Percentiles rank a stretch among this genome's conserved stretches.
Evolutionary conservation across 2,329 filamentous ascomycete species (phyloP).

Genomic region (Exophiala sp.): DNA sequence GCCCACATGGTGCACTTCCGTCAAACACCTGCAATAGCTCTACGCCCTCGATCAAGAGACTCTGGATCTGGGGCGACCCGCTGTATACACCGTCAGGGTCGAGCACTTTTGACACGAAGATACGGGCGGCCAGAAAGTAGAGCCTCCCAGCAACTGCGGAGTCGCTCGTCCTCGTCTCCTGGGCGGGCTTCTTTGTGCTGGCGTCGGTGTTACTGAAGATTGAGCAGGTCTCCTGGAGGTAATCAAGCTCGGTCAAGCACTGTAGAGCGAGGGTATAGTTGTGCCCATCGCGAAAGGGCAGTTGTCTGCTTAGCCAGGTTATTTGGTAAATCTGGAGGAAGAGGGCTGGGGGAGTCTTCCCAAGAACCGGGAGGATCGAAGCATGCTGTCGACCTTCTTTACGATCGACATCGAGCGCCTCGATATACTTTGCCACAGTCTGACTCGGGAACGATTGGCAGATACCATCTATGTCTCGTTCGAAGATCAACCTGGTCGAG

Average conservation of each 20-base stretch:
- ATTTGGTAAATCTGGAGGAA: conserved; percentile 22
- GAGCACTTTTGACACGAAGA: conserved; percentile 19
- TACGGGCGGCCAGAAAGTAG: conserved; percentile 15
- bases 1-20: conserved; percentile 12
- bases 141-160: conserved; percentile 18
- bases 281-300: conserved; percentile 4
- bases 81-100: conserved; percentile 9
- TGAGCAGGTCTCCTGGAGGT: conserved; percentile 5
- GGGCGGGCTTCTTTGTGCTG: not conserved
- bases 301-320: conserved; percentile 21
- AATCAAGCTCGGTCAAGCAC: conserved; percentile 14
- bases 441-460: conserved; percentile 15
- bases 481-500: conserved; percentile 19
- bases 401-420: conserved; percentile 10
- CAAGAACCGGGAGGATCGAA: conserved; percentile 18
- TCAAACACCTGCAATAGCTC: conserved; percentile 14
- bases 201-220: not conserved
- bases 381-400: not conserved
- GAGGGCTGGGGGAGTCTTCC: conserved; percentile 12
- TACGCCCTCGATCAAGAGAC: conserved; percentile 2
- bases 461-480: conserved; percentile 16
- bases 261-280: conserved; percentile 15
- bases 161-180: not conserved
- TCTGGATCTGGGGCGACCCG: conserved; percentile 8
- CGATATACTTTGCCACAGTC: conserved; percentile 20